phyloP scores from a whole-genome alignment of 2,329 filamentous ascomycete species.

The Ascochyta rabiei region DNA sequence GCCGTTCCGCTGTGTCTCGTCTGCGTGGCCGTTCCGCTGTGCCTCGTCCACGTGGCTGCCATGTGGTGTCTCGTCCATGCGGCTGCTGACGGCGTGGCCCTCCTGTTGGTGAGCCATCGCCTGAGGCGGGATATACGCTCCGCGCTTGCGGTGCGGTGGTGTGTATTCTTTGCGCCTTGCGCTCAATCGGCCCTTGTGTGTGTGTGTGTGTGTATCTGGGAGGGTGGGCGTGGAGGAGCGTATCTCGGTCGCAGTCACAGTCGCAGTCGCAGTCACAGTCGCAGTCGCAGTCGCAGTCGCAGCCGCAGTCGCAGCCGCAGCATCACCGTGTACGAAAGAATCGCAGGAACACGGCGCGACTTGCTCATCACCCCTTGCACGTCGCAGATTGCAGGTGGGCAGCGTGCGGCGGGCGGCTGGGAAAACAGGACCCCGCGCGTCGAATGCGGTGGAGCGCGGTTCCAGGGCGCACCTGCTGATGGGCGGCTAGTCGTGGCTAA shows the following conservation, averaged over 20 bases:
- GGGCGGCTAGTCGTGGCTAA: not conserved
- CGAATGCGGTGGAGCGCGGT: not conserved
- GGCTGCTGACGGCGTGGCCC: too few relatives aligned
- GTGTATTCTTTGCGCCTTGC: slow-evolving; percentile 5
- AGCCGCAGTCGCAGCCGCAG: not conserved
- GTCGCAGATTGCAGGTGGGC: too few relatives aligned
- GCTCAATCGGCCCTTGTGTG: not conserved
- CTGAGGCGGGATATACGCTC: too few relatives aligned
- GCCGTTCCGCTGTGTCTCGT: too few relatives aligned
- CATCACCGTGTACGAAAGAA: not conserved
- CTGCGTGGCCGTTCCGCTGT: not conserved
- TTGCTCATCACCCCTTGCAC: too few relatives aligned
- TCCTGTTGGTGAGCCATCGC: too few relatives aligned
- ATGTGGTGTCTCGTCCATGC: slow-evolving; percentile 8
- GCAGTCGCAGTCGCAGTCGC: not conserved
- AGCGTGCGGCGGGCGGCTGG: not conserved
- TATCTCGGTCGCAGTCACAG: not conserved
- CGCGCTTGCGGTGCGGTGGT: too few relatives aligned
- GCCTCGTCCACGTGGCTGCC: slow-evolving; percentile 4
- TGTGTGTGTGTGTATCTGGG: too few relatives aligned
- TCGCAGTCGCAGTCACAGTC: too few relatives aligned
- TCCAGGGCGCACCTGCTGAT: not conserved
- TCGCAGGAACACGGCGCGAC: not conserved
- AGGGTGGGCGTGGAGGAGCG: not conserved
- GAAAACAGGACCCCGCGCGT: slow-evolving; percentile 2